Conservation (phyloP, 1,284 basidiomycete species). For the Bondarzewia mesenterica region DNA sequence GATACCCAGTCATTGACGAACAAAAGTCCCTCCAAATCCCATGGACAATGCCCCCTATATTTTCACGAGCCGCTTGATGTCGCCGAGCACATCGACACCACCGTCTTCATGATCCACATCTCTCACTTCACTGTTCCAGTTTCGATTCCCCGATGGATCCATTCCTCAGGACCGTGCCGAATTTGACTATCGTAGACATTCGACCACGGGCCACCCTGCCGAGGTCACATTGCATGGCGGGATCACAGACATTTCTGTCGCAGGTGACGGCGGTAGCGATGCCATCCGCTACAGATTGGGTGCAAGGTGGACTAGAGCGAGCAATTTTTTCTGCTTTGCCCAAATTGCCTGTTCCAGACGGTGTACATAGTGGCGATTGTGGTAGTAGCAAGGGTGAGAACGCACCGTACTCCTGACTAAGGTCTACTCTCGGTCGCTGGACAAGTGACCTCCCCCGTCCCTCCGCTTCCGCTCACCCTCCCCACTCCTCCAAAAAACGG, state of each 20-base stretch:
- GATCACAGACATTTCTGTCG: slow-evolving; percentile 60
- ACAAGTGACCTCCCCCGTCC: slow-evolving; percentile 1
- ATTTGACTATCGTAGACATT: slow-evolving; percentile 55
- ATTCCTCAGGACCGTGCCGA: slow-evolving; percentile 49
- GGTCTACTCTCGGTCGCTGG: slow-evolving; percentile 11
- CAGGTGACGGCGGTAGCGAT: slow-evolving; percentile 37
- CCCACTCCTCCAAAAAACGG: no score
- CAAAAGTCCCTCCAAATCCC: slow-evolving; percentile 51
- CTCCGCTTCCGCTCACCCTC: not conserved
- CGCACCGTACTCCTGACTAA: slow-evolving; percentile 26
- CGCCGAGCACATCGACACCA: slow-evolving; percentile 55
- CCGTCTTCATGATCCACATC: slow-evolving; percentile 57
- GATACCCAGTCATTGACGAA: slow-evolving; percentile 47
- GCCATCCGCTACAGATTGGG: slow-evolving; percentile 53
- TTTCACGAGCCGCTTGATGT: slow-evolving; percentile 60
- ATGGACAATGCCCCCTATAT: slow-evolving; percentile 54
- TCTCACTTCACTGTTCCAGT: slow-evolving; percentile 57
- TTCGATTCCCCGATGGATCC: slow-evolving; percentile 45
- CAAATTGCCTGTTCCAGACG: slow-evolving; percentile 41
- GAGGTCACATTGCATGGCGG: slow-evolving; percentile 65
- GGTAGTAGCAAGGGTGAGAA: slow-evolving; percentile 50
- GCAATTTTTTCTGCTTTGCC: slow-evolving; percentile 43
- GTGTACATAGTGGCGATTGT: slow-evolving; percentile 37
- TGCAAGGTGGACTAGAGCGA: slow-evolving; percentile 37
- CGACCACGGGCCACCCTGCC: slow-evolving; percentile 31